phyloP scores from a whole-genome alignment of 805 yeast genomes.

The Candida caryicola region DNA sequence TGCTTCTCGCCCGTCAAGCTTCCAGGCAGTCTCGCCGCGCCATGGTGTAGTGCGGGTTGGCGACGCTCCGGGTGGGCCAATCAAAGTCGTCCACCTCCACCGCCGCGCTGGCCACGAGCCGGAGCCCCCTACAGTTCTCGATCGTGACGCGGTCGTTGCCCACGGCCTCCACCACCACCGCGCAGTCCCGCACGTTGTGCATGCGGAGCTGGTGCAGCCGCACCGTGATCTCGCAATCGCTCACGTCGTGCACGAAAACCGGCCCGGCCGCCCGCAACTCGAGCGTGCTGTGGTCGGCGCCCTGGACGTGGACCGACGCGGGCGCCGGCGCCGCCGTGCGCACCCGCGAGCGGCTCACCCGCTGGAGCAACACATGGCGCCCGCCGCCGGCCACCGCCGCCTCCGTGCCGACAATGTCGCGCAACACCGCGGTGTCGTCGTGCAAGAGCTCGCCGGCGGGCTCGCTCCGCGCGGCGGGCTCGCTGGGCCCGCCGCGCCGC shows the following conservation, averaged over 20 bases:
- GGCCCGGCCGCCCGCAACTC: conserved; percentile 27
- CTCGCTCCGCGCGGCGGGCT: not conserved
- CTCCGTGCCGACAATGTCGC: not conserved
- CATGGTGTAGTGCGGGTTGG: conserved; percentile 9
- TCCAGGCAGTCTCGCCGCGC: too few relatives aligned
- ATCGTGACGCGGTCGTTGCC: conserved; percentile 25
- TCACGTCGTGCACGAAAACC: conserved; percentile 23
- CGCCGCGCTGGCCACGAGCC: not conserved
- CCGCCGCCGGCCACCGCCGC: not conserved
- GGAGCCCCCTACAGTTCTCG: conserved; percentile 23
- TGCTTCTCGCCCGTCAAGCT: too few relatives aligned
- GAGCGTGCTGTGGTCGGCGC: conserved; percentile 16
- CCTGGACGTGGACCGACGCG: conserved; percentile 22
- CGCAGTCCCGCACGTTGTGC: conserved; percentile 19
- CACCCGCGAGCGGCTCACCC: conserved; percentile 10
- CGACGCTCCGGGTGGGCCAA: conserved; percentile 18
- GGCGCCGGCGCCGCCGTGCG: conserved; percentile 3
- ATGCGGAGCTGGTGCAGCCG: conserved; percentile 32
- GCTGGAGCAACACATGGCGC: conserved; percentile 13
- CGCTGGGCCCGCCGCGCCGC: not conserved
- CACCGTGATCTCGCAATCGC: conserved; percentile 15
- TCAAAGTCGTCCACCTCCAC: conserved; percentile 31
- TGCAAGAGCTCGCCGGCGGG: not conserved
- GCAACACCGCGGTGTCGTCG: not conserved
- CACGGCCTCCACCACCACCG: conserved; percentile 16